A percentile compares a stretch with the other conserved stretches of the same genome.
These are phyloP conservation scores for Colletotrichum sp. DNA, from an alignment of 2,329 filamentous ascomycete genomes.

Conservation along the genomic window DNA sequence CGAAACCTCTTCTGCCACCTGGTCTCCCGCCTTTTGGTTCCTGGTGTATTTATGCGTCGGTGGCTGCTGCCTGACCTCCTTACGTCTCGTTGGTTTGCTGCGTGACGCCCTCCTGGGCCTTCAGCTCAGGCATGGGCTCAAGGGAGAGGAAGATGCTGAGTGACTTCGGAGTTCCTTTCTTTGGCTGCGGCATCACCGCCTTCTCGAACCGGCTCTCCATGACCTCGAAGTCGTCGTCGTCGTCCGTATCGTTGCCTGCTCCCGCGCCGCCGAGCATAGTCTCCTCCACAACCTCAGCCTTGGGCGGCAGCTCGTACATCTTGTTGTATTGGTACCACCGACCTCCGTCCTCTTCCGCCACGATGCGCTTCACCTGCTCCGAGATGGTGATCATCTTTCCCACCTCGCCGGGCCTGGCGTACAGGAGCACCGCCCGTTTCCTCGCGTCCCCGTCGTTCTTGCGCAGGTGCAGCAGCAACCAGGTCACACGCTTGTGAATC, in stretches of 20 bases:
- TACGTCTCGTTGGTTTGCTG: slow-evolving; percentile 48
- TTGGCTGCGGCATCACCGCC: slow-evolving; percentile 52
- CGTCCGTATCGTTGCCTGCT: slow-evolving; percentile 28
- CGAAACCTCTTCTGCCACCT: neutral
- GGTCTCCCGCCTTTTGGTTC: neutral
- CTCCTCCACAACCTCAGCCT: slow-evolving; percentile 43
- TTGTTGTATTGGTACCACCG: slow-evolving; percentile 63
- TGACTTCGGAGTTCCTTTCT: slow-evolving; percentile 52
- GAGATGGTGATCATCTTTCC: slow-evolving; percentile 72
- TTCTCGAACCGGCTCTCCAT: slow-evolving; percentile 63
- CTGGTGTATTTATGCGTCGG: neutral
- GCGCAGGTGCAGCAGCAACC: slow-evolving; percentile 48
- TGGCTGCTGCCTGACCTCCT: slow-evolving; percentile 19
- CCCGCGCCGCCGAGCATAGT: slow-evolving; percentile 40
- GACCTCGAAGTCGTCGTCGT: slow-evolving; percentile 58
- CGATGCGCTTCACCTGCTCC: slow-evolving; percentile 65
- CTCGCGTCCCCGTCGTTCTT: slow-evolving; percentile 26
- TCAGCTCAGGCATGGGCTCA: slow-evolving; percentile 60
- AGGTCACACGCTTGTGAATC: slow-evolving; percentile 59
- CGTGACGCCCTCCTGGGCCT: slow-evolving; percentile 49
- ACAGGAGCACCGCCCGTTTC: slow-evolving; percentile 49
- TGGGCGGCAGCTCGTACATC: slow-evolving; percentile 52
- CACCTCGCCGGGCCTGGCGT: slow-evolving; percentile 55
- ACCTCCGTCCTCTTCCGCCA: slow-evolving; percentile 43
- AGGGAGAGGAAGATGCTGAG: slow-evolving; percentile 67